These are phyloP conservation scores for Hanseniaspora mollemarum DNA, from an alignment of 805 yeast species.

Conservation along the genomic window DNA sequence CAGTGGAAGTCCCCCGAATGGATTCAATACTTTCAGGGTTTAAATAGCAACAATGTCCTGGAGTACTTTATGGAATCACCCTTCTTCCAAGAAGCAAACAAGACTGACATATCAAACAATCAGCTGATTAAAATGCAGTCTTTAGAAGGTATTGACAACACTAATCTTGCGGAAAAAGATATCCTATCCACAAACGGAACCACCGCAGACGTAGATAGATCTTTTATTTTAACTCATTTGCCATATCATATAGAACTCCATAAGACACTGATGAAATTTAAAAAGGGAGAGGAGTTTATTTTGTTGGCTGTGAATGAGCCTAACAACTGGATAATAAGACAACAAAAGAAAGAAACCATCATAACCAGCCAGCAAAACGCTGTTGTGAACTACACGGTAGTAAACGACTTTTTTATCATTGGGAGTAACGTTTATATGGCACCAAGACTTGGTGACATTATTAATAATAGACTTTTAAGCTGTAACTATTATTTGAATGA, in stretches of 20 bases:
- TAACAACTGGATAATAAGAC: constrained; percentile 81
- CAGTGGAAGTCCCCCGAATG: constrained; percentile 98
- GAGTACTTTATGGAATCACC: constrained; percentile 93
- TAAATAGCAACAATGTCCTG: constrained; percentile 77
- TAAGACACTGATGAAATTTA: constrained; percentile 59
- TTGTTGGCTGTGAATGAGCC: constrained; percentile 71
- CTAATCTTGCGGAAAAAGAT: constrained; percentile 9
- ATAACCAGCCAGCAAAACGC: constrained; percentile 33
- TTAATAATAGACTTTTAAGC: constrained; percentile 57
- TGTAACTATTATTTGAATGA: constrained; percentile 35
- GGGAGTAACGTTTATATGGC: constrained; percentile 92
- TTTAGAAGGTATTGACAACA: constrained; percentile 30
- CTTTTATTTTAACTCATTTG: constrained; percentile 21
- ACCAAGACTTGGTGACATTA: constrained; percentile 60
- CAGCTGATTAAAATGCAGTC: constrained; percentile 92
- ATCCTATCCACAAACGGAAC: constrained; percentile 13
- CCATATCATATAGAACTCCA: constrained; percentile 34
- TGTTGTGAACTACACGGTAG: constrained; percentile 27
- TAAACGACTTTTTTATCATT: constrained; percentile 74
- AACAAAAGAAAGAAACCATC: constrained; percentile 52
- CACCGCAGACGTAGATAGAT: constrained; percentile 14
- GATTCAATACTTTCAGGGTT: constrained; percentile 74
- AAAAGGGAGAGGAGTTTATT: constrained; percentile 67
- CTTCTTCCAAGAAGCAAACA: constrained; percentile 54
- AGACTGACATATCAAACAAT: constrained; percentile 65